These are phyloP conservation scores for Talaromyces verruculosus DNA, from an alignment of 2,329 filamentous ascomycete genomes.

Conservation along the genomic window DNA sequence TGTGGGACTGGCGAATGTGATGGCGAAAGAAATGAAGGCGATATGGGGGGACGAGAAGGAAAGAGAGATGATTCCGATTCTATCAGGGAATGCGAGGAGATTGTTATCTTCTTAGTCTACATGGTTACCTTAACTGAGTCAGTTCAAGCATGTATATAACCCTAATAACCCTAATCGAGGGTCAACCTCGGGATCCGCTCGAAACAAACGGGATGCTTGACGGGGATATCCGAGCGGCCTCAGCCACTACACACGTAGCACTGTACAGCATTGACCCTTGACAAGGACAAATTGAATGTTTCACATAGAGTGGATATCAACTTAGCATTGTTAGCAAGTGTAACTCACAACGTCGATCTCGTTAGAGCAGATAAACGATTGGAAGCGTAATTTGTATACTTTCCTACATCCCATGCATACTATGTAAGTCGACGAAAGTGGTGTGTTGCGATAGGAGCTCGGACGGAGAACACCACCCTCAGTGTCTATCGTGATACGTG, in stretches of 20 bases:
- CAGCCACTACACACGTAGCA: neutral
- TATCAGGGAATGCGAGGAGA: slow-evolving; percentile 5
- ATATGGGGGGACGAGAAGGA: neutral
- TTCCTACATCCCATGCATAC: neutral
- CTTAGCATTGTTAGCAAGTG: neutral
- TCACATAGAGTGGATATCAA: neutral
- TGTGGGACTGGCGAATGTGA: slow-evolving; percentile 37
- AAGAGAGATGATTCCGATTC: neutral
- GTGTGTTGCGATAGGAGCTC: neutral
- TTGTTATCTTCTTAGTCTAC: slow-evolving; percentile 1
- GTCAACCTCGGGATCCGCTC: neutral
- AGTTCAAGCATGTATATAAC: neutral
- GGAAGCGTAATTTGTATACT: neutral
- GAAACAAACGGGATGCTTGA: neutral
- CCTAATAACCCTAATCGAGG: neutral
- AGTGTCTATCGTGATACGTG: neutral
- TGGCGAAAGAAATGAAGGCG: slow-evolving; percentile 40
- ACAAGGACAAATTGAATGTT: neutral
- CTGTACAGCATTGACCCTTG: neutral
- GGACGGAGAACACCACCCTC: neutral
- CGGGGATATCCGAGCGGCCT: neutral
- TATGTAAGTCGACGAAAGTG: neutral
- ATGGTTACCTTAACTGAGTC: too few species aligned
- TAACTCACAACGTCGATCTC: neutral
- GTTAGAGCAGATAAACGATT: neutral